Conservation (phyloP, 257 asterid genomes). For the Solanum bulbocastanum region DNA sequence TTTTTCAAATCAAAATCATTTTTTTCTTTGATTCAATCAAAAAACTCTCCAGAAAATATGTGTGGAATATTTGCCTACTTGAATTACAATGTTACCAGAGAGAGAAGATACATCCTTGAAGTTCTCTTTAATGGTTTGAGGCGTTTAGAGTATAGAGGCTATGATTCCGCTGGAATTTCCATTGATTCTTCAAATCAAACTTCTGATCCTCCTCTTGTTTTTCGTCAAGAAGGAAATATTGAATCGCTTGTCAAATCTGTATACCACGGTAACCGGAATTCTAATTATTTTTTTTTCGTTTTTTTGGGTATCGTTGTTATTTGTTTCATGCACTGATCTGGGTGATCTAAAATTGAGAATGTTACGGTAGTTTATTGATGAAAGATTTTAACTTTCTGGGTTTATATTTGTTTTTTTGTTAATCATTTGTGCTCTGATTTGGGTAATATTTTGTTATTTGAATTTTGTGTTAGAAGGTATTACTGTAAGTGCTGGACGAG, state of each 20-base stretch:
- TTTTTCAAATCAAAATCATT: neutral
- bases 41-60: neutral
- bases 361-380: neutral
- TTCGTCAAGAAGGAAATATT: slow-evolving; percentile 76
- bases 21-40: neutral
- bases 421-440: neutral
- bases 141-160: slow-evolving; percentile 95
- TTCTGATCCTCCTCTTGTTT: slow-evolving; percentile 41
- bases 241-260: slow-evolving; percentile 82
- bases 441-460: neutral
- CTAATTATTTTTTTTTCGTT: neutral
- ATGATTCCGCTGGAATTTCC: slow-evolving; percentile 87
- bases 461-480: neutral
- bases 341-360: neutral
- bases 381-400: neutral
- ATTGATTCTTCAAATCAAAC: slow-evolving; percentile 24
- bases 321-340: neutral
- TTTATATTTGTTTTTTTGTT: neutral
- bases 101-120: slow-evolving; percentile 70
- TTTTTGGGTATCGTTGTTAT: neutral
- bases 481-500: neutral
- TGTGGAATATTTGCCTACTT: slow-evolving; percentile 95
- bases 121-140: slow-evolving; percentile 78
- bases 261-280: slow-evolving; percentile 33
- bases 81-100: slow-evolving; percentile 62